A percentile compares a stretch with the other conserved stretches of the same genome.
phyloP scores from a whole-genome alignment of 805 yeast species.

The Lipomyces mesembrius region DNA sequence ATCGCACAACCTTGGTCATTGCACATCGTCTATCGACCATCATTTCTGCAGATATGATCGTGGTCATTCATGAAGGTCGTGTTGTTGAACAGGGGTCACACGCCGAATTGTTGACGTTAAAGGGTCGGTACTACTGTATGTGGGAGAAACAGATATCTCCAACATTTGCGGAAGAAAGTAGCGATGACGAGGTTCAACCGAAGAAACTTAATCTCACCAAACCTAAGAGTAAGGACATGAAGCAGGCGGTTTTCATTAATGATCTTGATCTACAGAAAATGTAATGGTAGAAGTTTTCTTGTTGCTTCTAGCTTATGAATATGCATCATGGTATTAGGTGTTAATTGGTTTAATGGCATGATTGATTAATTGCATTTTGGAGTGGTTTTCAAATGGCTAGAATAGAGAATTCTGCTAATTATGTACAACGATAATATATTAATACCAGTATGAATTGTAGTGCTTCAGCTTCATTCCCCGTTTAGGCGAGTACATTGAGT shows the following conservation, averaged over 20 bases:
- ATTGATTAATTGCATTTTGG: neutral
- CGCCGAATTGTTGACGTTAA: conserved; percentile 36
- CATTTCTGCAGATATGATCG: conserved; percentile 53
- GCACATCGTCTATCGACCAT: conserved; percentile 58
- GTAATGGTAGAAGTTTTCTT: neutral
- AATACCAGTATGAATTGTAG: neutral
- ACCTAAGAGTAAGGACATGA: neutral
- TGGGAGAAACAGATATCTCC: conserved; percentile 27
- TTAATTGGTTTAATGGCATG: neutral
- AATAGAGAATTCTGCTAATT: neutral
- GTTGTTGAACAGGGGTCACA: conserved; percentile 50
- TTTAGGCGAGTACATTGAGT: neutral
- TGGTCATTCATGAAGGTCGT: conserved; percentile 54
- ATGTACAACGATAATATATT: neutral
- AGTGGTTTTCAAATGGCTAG: neutral
- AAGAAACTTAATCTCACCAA: neutral
- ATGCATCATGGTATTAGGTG: conserved; percentile 1
- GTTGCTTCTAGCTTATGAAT: neutral
- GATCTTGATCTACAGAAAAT: conserved; percentile 3
- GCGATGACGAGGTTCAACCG: neutral
- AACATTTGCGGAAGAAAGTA: conserved; percentile 45
- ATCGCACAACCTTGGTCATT: conserved; percentile 55
- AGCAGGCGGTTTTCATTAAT: conserved; percentile 6
- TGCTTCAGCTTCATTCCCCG: neutral
- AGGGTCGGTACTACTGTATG: conserved; percentile 31